Evolutionary conservation across 2,329 filamentous ascomycete species (phyloP).

Genomic region (Nemania diffusa): DNA sequence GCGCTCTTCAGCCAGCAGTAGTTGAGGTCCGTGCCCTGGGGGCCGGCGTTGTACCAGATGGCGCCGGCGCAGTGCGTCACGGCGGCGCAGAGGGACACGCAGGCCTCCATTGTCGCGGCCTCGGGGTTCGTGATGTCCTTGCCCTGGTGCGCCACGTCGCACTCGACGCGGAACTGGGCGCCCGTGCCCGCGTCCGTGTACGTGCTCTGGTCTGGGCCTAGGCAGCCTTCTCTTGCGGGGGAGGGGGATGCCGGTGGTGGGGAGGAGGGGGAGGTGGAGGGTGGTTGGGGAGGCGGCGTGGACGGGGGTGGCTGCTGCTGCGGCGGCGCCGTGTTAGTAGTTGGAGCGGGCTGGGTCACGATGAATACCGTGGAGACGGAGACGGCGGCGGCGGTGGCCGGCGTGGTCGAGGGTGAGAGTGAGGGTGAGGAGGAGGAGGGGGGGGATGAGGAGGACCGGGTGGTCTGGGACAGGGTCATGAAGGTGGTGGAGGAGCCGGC

Average conservation of each 20-base stretch:
- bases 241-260: conserved; percentile 7
- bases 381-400: conserved; percentile 7
- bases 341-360: conserved; percentile 12
- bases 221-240: conserved; percentile 34
- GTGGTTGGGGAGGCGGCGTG: not conserved
- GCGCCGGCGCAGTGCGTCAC: conserved; percentile 39
- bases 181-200: conserved; percentile 40
- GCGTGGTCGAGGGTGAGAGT: no score
- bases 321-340: conserved; percentile 27
- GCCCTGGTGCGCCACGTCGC: conserved; percentile 40
- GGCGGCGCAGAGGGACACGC: conserved; percentile 40
- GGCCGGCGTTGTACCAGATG: conserved; percentile 44
- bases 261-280: not conserved
- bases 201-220: conserved; percentile 40
- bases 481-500: conserved; percentile 25
- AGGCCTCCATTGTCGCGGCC: conserved; percentile 42
- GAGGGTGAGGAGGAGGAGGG: no score
- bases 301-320: conserved; percentile 19
- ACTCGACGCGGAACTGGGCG: conserved; percentile 38
- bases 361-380: conserved; percentile 15
- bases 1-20: conserved; percentile 46
- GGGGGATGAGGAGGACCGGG: conserved; percentile 9
- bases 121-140: conserved; percentile 41
- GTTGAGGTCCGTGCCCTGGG: conserved; percentile 46
- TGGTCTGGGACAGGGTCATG: conserved; percentile 13